phyloP scores from a whole-genome alignment of 2,329 filamentous ascomycete genomes.

The Alternaria conjuncta region DNA sequence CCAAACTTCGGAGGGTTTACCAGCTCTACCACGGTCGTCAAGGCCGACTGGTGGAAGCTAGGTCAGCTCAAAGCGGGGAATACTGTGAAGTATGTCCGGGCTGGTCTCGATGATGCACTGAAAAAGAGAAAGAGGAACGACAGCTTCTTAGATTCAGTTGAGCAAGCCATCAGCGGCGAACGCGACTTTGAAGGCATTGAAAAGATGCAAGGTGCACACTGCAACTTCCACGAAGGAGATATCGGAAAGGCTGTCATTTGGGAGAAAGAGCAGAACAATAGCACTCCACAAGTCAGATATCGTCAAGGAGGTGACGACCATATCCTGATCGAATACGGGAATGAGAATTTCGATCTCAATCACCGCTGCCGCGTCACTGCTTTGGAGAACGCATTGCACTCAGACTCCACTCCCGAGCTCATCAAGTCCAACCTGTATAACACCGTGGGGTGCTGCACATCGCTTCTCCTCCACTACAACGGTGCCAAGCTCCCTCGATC shows the following conservation, averaged over 20 bases:
- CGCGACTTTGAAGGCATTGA: constrained; percentile 27
- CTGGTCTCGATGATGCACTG: constrained; percentile 61
- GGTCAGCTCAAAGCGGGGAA: constrained; percentile 68
- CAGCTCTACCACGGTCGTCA: constrained; percentile 62
- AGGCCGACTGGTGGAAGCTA: constrained; percentile 66
- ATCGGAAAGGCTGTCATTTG: constrained; percentile 40
- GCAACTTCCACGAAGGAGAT: constrained; percentile 32
- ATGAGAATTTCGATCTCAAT: constrained; percentile 63
- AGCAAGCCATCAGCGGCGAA: constrained; percentile 44
- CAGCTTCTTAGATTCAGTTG: constrained; percentile 54
- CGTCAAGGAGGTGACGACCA: constrained; percentile 54
- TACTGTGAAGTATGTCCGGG: constrained; percentile 57
- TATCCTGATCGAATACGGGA: constrained; percentile 64
- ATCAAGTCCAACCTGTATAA: constrained; percentile 55
- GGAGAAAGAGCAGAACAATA: constrained; percentile 29
- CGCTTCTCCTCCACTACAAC: constrained; percentile 53
- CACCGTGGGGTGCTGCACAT: constrained; percentile 59
- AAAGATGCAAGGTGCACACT: constrained; percentile 33
- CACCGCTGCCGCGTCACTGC: constrained; percentile 63
- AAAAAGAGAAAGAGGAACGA: constrained; percentile 53
- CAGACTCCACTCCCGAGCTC: constrained; percentile 46
- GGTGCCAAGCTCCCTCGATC: constrained; percentile 45
- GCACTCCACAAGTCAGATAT: constrained; percentile 35
- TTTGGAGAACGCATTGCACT: constrained; percentile 56
- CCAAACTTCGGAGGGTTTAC: constrained; percentile 69